Base-by-base conservation (phyloP, 2,329 filamentous ascomycete genomes). In the Trichoderma hamatum region DNA sequence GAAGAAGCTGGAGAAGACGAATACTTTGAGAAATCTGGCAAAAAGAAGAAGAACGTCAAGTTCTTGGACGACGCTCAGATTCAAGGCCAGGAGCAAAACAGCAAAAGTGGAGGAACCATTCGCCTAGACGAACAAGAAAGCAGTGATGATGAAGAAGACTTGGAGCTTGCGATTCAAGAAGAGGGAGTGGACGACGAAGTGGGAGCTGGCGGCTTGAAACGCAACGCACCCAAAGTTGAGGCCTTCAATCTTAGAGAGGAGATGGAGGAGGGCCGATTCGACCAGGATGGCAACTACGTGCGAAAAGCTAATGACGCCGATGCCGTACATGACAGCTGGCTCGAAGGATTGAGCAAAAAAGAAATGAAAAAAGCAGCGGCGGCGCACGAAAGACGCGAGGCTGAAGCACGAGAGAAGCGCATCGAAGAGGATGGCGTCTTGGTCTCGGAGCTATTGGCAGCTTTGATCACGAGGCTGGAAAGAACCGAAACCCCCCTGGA, bases 221-320 rank as follows among this genome's bases (percentile, higher is more conserved):
- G 90, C 75, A 93, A 97, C 79, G 96, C 96, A 1, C 96, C 96
- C 1, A 93, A 96, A 78, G 86, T 99, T 6, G 96, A 98, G 79
- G 95, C 95, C 3, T 99, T 99, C 85, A 98, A 99, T 77, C 92
- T 99, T 85, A 89, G 88, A 70, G 83, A 88, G 14, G 96, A 99
- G 79, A 90, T 96, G 78, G 94, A 98, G 76, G 95, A 98, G 74
- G 96, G 96, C 1, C 87, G 89, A 13, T 99, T 97, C 75, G 96
- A 99, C 77, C 92, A 96, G 74, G 84, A 90, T 1, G 95, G 95
- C 11, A 99, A 98, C 79, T 99, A 90, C 78, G 89, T 99, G 55
- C 89, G 96, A 68, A 96, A 96, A 79, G 94, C 94, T 0, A 87
- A 83, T 10, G 96, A 99, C 75, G 93, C 93, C 0, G 94, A 98